Conservation (phyloP, 305 asterid species). For the Fraxinus xanthoxyloides region DNA sequence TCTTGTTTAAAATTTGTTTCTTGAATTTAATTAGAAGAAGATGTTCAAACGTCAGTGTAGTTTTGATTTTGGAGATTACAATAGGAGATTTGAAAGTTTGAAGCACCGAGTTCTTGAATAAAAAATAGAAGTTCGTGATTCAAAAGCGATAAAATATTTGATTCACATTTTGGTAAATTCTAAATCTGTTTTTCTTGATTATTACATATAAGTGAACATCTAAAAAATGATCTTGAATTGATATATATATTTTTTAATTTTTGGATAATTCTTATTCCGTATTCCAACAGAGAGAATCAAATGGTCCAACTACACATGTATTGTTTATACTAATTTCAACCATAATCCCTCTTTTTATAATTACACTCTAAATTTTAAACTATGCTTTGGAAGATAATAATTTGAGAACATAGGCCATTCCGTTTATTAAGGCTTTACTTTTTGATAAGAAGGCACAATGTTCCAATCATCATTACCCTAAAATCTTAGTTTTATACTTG, state of each 20-base stretch:
- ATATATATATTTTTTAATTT: no score
- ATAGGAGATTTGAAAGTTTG: neutral
- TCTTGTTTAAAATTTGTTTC: no score
- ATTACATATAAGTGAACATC: neutral
- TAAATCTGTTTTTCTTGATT: neutral
- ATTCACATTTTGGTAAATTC: neutral
- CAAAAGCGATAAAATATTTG: no score
- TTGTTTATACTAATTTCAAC: neutral
- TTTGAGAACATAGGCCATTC: slow-evolving; percentile 1
- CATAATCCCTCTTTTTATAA: neutral
- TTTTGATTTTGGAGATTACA: no score
- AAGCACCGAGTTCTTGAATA: neutral
- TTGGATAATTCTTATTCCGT: neutral
- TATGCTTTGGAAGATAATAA: neutral
- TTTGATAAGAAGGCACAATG: neutral
- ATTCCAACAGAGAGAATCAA: slow-evolving; percentile 9
- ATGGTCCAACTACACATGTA: slow-evolving; percentile 27
- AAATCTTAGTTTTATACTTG: neutral
- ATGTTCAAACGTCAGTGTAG: neutral
- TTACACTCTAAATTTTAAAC: neutral
- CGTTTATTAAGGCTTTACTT: neutral
- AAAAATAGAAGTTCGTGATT: neutral
- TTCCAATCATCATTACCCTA: neutral
- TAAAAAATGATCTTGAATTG: no score
- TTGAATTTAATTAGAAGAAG: neutral